phyloP scores from a whole-genome alignment of 768 basidiomycete species.

The Baorangia bicolor region DNA sequence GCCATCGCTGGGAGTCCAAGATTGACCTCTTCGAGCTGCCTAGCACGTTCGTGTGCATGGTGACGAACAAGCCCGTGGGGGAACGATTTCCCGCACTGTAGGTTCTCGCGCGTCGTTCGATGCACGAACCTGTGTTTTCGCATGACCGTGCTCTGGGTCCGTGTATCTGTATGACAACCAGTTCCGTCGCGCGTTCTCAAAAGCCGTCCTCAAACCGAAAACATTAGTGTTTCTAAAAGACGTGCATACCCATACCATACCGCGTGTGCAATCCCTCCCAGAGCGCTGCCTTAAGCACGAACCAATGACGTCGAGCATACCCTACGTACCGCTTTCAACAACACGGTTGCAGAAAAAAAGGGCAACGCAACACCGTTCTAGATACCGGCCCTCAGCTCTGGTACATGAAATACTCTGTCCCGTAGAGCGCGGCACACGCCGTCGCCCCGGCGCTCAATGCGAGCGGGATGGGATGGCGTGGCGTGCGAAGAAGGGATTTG shows the following conservation, averaged over 20 bases:
- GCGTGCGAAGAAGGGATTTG: slow-evolving; percentile 30
- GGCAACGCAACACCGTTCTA: not conserved
- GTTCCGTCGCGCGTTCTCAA: not conserved
- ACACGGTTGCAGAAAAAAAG: not conserved
- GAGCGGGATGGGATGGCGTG: slow-evolving; percentile 35
- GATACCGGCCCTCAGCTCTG: slow-evolving; percentile 18
- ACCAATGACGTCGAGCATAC: not conserved
- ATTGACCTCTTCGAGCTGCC: not conserved
- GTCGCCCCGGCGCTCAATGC: slow-evolving; percentile 32
- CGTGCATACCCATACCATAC: not conserved
- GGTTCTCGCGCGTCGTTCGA: no score
- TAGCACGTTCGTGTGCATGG: not conserved
- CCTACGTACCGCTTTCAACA: not conserved
- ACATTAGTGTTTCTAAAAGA: no score
- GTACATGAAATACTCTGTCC: slow-evolving; percentile 30
- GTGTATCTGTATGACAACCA: not conserved
- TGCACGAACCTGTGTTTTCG: no score
- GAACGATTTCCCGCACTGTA: no score
- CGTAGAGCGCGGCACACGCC: slow-evolving; percentile 28
- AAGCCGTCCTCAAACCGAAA: not conserved
- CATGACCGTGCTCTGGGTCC: no score
- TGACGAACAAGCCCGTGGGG: no score
- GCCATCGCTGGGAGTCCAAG: not conserved
- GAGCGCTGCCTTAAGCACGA: not conserved
- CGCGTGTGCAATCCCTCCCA: not conserved